These are phyloP conservation scores for Plasmopara muralis DNA, from an alignment of 352 stramenopile species.

Conservation along the genomic window DNA sequence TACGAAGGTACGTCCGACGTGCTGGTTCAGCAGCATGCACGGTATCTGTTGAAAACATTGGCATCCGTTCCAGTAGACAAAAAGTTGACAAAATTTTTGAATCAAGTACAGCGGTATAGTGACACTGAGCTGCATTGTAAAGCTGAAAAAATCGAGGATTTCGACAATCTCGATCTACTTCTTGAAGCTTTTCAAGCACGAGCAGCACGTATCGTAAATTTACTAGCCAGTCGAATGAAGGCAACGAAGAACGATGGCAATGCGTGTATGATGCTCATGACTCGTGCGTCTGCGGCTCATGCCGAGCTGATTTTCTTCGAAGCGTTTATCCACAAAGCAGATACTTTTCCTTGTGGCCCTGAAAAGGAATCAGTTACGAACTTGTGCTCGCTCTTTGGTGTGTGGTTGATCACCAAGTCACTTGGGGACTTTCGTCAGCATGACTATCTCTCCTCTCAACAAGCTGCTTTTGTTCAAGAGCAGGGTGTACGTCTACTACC, in stretches of 20 bases:
- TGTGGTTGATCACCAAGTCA: conserved; percentile 39
- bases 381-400: conserved; percentile 41
- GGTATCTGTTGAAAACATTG: conserved; percentile 47
- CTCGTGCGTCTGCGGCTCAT: conserved; percentile 38
- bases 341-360: conserved; percentile 16
- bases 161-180: conserved; percentile 33
- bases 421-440: conserved; percentile 49
- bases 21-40: conserved; percentile 56
- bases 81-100: conserved; percentile 27
- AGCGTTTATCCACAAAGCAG: conserved; percentile 26
- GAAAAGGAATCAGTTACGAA: conserved; percentile 25
- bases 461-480: conserved; percentile 30
- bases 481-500: conserved; percentile 34
- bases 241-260: conserved; percentile 42
- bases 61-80: conserved; percentile 9
- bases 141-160: conserved; percentile 22
- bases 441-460: conserved; percentile 45
- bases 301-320: conserved; percentile 40
- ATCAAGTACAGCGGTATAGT: conserved; percentile 23
- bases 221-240: conserved; percentile 30
- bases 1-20: conserved; percentile 72
- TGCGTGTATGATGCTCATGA: conserved; percentile 51
- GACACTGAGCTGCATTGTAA: conserved; percentile 32
- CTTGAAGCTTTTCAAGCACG: conserved; percentile 37
- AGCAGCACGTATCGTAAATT: conserved; percentile 23